Conservation (phyloP, 2,329 filamentous ascomycete genomes). For the Plenodomus tracheiphilus region DNA sequence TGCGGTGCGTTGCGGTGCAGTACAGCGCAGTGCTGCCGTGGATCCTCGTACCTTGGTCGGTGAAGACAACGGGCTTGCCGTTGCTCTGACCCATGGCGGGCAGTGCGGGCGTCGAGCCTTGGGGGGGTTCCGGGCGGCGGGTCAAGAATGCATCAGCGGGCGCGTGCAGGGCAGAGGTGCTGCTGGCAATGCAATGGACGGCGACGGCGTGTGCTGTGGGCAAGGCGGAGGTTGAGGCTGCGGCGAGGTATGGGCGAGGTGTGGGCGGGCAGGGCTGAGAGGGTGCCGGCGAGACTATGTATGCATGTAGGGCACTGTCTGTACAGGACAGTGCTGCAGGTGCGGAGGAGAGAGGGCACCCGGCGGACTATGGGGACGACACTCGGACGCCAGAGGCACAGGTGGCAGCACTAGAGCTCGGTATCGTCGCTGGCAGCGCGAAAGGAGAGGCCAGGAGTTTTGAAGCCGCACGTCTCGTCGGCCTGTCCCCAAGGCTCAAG, state of each 20-base stretch:
- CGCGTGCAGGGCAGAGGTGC: slow-evolving; percentile 6
- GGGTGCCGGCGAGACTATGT: no score
- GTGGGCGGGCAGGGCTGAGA: neutral
- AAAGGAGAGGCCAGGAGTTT: slow-evolving; percentile 31
- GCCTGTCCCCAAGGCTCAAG: slow-evolving; percentile 14
- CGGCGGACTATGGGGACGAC: neutral
- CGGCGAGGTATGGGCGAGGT: neutral
- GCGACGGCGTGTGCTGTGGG: slow-evolving; percentile 4
- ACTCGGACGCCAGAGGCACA: no score
- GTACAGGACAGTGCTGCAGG: no score
- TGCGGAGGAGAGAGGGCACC: no score
- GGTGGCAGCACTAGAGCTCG: no score
- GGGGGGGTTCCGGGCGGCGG: slow-evolving; percentile 11
- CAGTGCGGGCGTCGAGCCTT: slow-evolving; percentile 30
- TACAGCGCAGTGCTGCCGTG: neutral
- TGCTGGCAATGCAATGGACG: slow-evolving; percentile 1
- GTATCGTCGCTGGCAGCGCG: slow-evolving; percentile 7
- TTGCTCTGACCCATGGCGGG: slow-evolving; percentile 85
- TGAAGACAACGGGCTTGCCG: slow-evolving; percentile 89
- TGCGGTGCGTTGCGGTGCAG: no score
- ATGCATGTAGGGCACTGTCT: no score
- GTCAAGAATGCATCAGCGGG: slow-evolving; percentile 30
- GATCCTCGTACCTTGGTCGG: slow-evolving; percentile 77
- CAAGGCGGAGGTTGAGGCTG: slow-evolving; percentile 7
- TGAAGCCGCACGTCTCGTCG: slow-evolving; percentile 28